These are phyloP conservation scores for Forsythia viridissima DNA, from an alignment of 257 asterid species.

Conservation along the genomic window DNA sequence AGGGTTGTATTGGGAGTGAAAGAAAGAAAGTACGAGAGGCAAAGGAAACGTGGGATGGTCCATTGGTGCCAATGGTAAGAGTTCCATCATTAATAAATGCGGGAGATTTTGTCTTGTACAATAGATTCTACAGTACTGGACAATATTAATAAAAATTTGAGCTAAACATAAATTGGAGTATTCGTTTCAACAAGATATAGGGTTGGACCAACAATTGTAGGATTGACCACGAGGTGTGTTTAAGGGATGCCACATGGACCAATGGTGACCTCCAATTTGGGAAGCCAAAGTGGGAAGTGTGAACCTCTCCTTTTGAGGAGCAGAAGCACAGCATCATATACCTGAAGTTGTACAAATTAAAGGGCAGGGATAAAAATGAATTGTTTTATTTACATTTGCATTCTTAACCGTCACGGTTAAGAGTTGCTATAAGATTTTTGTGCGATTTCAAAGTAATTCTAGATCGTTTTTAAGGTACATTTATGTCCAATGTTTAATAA, in stretches of 20 bases:
- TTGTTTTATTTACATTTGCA: neutral
- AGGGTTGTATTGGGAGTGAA: neutral
- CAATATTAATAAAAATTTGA: slow-evolving; percentile 41
- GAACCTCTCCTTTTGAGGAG: neutral
- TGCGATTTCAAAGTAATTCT: too few species aligned
- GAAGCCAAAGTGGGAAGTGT: neutral
- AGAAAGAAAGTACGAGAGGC: slow-evolving; percentile 3
- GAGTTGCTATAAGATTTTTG: neutral
- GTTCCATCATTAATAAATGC: slow-evolving; percentile 38
- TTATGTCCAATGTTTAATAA: too few species aligned
- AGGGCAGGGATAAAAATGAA: neutral
- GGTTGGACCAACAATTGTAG: slow-evolving; percentile 30
- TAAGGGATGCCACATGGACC: slow-evolving; percentile 49
- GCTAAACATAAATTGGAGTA: slow-evolving; percentile 22
- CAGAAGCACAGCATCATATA: neutral
- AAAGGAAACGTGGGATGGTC: slow-evolving; percentile 22
- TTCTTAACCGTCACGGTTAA: neutral
- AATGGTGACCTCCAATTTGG: slow-evolving; percentile 5
- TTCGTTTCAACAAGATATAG: slow-evolving; percentile 25
- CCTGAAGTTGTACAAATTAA: neutral
- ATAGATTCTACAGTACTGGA: neutral
- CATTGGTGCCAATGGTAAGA: slow-evolving; percentile 31
- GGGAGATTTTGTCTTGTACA: neutral
- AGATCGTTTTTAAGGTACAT: too few species aligned
- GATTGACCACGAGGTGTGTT: neutral